Evolutionary conservation across 2,329 filamentous ascomycete genomes (phyloP).

Genomic region (Penicillium thymicola): DNA sequence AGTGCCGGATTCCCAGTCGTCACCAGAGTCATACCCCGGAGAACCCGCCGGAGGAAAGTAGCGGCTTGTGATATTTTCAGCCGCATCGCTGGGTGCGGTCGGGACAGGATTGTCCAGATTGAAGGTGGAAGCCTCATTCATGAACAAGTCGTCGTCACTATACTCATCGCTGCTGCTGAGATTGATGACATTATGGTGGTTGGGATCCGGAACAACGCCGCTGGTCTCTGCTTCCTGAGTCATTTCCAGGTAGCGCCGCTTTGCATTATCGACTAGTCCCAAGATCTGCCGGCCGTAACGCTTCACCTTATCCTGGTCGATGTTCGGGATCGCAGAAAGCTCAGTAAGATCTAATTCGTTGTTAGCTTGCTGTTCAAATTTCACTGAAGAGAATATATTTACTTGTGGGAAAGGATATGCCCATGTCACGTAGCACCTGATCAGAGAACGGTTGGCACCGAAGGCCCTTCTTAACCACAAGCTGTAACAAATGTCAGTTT

Average conservation of each 20-base stretch:
- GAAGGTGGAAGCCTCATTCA: slow-evolving; percentile 25
- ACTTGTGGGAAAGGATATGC: slow-evolving; percentile 46
- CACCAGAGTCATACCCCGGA: slow-evolving; percentile 21
- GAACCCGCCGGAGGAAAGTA: slow-evolving; percentile 32
- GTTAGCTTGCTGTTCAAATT: slow-evolving; percentile 9
- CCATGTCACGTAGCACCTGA: slow-evolving; percentile 48
- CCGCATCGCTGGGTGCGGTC: slow-evolving; percentile 12
- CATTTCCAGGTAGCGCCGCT: slow-evolving; percentile 43
- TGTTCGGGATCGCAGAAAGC: slow-evolving; percentile 40
- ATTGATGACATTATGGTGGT: slow-evolving; percentile 47
- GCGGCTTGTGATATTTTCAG: slow-evolving; percentile 30
- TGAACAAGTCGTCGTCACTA: slow-evolving; percentile 34
- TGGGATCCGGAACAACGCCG: slow-evolving; percentile 45
- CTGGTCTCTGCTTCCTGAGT: slow-evolving; percentile 48
- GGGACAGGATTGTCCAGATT: slow-evolving; percentile 22
- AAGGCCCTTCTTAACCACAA: slow-evolving; percentile 44
- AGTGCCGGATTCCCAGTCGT: slow-evolving; percentile 19
- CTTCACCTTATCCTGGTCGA: slow-evolving; percentile 46
- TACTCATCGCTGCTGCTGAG: slow-evolving; percentile 44
- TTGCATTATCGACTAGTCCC: slow-evolving; percentile 40
- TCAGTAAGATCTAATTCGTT: slow-evolving; percentile 33
- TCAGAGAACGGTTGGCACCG: slow-evolving; percentile 48
- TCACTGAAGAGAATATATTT: slow-evolving; percentile 6
- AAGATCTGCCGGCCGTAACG: slow-evolving; percentile 45
- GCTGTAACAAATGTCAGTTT: slow-evolving; percentile 25